phyloP scores from a whole-genome alignment of 345 rosid genomes.

The Acer negundo region DNA sequence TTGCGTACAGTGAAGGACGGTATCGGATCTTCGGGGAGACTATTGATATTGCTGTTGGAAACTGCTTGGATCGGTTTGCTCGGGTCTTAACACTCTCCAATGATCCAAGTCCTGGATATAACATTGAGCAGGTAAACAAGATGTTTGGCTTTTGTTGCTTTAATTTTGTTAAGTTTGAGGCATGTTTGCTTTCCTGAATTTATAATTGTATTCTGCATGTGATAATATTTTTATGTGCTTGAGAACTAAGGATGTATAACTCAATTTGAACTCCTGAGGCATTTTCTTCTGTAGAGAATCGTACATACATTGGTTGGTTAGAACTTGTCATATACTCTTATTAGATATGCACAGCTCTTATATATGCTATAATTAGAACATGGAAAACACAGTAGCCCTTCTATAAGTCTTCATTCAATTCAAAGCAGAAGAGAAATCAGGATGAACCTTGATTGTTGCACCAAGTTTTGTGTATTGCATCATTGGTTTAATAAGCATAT shows the following conservation, averaged over 20 bases:
- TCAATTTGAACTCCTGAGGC: too few species aligned
- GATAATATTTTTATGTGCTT: neutral
- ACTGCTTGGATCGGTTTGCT: constrained; percentile 95
- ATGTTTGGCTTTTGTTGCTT: neutral
- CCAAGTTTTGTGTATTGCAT: neutral
- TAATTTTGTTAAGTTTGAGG: neutral
- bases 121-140: constrained; percentile 82
- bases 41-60: constrained; percentile 97
- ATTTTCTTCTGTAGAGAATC: too few species aligned
- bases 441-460: neutral
- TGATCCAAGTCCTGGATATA: constrained; percentile 99
- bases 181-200: neutral
- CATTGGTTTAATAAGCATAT: neutral
- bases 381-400: neutral
- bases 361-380: neutral
- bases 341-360: neutral
- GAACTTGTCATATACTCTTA: neutral
- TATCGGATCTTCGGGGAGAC: constrained; percentile 93
- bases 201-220: neutral
- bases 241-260: too few species aligned
- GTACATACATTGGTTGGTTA: neutral
- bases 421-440: neutral
- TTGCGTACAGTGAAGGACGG: constrained; percentile 95
- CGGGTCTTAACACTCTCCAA: constrained; percentile 86
- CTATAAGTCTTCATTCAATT: neutral